Evolutionary conservation across 148 eudicot species (phyloP).

Genomic region (Pouteria glomerata): DNA sequence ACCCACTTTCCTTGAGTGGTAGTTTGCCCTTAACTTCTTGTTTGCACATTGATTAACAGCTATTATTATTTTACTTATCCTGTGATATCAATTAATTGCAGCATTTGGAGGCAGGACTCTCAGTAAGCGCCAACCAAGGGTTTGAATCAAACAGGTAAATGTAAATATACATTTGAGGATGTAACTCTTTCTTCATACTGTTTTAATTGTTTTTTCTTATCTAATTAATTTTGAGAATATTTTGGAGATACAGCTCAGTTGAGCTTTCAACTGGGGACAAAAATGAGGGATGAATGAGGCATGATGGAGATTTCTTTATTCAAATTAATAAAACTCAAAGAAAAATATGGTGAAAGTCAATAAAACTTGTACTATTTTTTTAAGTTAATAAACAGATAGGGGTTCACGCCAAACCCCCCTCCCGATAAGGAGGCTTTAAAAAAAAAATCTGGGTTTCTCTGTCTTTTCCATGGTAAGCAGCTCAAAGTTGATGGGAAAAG

Average conservation of each 20-base stretch:
- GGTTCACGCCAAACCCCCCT: too few species aligned
- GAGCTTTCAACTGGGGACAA: too few species aligned
- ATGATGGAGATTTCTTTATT: background rate
- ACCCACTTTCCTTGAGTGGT: background rate
- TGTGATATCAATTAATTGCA: conserved; percentile 33
- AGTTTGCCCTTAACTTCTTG: background rate
- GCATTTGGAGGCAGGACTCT: conserved; percentile 89
- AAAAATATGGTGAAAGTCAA: background rate
- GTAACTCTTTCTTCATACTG: background rate
- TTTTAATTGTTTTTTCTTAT: background rate
- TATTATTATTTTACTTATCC: background rate
- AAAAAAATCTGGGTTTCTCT: background rate
- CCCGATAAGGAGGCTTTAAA: too few species aligned
- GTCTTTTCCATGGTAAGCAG: background rate
- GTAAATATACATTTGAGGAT: background rate
- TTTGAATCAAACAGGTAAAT: conserved; percentile 72
- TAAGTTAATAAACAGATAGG: too few species aligned
- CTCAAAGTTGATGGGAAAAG: background rate
- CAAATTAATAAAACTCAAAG: background rate
- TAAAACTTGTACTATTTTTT: background rate
- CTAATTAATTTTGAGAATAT: background rate
- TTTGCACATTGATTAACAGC: background rate
- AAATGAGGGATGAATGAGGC: background rate
- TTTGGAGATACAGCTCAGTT: background rate
- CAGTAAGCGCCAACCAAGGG: conserved; percentile 57